These are phyloP conservation scores for Stephania japonica DNA, from an alignment of 164 flowering plant species.

Conservation along the genomic window DNA sequence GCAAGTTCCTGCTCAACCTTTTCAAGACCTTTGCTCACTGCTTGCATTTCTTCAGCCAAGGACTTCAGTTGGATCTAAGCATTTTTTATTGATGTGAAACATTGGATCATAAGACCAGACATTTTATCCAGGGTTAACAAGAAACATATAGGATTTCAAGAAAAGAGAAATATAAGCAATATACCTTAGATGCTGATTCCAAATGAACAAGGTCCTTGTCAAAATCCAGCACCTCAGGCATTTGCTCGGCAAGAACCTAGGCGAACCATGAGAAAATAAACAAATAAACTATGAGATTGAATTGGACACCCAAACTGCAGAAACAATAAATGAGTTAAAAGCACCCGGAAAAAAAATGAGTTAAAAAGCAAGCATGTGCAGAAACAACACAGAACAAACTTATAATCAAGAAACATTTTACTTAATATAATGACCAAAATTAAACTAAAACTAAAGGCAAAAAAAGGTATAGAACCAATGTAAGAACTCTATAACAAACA, in stretches of 20 bases:
- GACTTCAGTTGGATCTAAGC: conserved; percentile 82
- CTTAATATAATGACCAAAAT: no score
- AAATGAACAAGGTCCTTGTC: conserved; percentile 83
- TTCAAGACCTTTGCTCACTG: conserved; percentile 97
- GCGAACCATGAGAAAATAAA: background rate
- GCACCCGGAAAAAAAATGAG: background rate
- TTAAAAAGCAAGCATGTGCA: no score
- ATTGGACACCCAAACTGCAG: conserved; percentile 1
- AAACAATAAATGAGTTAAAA: background rate
- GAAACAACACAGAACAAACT: background rate
- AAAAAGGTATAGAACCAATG: no score
- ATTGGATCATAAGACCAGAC: conserved; percentile 2
- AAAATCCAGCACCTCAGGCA: conserved; percentile 94
- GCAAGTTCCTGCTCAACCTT: conserved; percentile 94
- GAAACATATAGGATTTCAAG: background rate
- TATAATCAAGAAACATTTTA: background rate
- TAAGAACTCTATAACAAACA: no score
- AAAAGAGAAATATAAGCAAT: background rate
- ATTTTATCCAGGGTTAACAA: background rate
- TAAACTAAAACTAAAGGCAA: no score
- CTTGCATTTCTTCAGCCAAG: conserved; percentile 99
- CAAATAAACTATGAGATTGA: background rate
- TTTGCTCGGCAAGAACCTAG: conserved; percentile 83
- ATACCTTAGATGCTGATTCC: conserved; percentile 94
- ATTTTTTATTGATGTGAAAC: conserved; percentile 3